A percentile compares a stretch with the other conserved stretches of the same genome.
Evolutionary conservation across 176 grass and related monocot species (phyloP).

Genomic region (sorghum (Sorghum bicolor)): Sorghum_bicolor_NCBIv3 NC_012870.2:7908501-7909000

Average conservation of each 20-base stretch:
- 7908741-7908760: conserved; percentile 24
- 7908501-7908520: not conserved
- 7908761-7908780: conserved; percentile 39
- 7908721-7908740: conserved; percentile 8
- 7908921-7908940: not conserved
- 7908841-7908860: not conserved
- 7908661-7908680: not conserved
- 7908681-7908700: not conserved
- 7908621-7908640: not conserved
- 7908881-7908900: not conserved
- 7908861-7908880: not conserved
- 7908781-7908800: conserved; percentile 40
- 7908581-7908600: conserved; percentile 13
- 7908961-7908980: conserved; percentile 1
- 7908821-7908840: conserved; percentile 53
- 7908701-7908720: not conserved
- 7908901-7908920: not conserved
- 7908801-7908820: conserved; percentile 97
- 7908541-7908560: not conserved
- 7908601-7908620: not conserved
- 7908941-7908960: not conserved
- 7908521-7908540: not conserved
- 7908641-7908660: conserved; percentile 2
- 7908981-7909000: not conserved
- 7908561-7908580: not conserved